phyloP scores from a whole-genome alignment of 106 monocot genomes.

The Alisma plantagoaquatica region DNA sequence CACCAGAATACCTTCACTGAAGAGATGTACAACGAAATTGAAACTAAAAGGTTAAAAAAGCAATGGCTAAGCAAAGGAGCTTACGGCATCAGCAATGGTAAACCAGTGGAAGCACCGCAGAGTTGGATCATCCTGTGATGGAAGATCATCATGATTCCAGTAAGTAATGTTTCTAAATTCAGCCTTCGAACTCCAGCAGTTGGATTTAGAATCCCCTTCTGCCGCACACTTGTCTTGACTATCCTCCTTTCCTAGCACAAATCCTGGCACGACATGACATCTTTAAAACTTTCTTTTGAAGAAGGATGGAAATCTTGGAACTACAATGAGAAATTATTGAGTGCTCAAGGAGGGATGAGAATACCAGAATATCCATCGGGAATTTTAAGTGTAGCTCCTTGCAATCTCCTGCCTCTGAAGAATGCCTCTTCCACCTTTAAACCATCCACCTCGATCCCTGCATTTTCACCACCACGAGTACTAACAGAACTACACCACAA shows the following conservation, averaged over 20 bases:
- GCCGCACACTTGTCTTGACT: too few relatives aligned
- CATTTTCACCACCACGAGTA: too few relatives aligned
- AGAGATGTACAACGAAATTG: too few relatives aligned
- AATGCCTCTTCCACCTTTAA: conserved; percentile 23
- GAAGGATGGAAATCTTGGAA: too few relatives aligned
- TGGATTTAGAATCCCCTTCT: background rate
- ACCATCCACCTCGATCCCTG: conserved; percentile 14
- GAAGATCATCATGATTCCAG: conserved; percentile 24
- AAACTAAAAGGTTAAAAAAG: background rate
- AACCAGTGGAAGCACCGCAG: conserved; percentile 23
- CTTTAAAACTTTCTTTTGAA: background rate
- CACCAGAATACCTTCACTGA: too few relatives aligned
- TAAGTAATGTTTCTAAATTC: conserved; percentile 20
- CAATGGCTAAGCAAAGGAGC: background rate
- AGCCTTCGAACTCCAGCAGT: conserved; percentile 12
- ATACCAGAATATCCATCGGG: conserved; percentile 23
- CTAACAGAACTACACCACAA: too few relatives aligned
- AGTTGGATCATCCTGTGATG: conserved; percentile 15
- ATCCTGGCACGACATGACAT: conserved; percentile 2
- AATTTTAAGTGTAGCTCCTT: conserved; percentile 16
- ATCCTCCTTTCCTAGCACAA: conserved; percentile 14
- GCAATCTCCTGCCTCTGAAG: conserved; percentile 26
- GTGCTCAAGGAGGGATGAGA: background rate
- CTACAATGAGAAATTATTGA: background rate
- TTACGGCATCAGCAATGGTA: conserved; percentile 21